Percentiles rank a stretch among this genome's conserved stretches.
Evolutionary conservation across 805 yeast species (phyloP).

Genomic region (Maudiozyma serrabonitensis): DNA sequence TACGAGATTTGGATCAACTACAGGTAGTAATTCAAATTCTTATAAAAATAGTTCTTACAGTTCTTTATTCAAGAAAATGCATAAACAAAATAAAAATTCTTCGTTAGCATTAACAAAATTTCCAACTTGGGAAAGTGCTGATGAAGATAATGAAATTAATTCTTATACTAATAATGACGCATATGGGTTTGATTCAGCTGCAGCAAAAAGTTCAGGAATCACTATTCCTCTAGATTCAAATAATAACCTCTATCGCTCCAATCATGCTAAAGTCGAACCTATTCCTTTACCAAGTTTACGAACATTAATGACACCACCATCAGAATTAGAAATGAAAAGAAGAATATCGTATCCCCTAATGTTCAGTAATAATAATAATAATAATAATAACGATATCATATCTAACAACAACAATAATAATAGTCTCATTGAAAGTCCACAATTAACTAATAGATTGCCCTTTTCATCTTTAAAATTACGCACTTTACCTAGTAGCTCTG

Average conservation of each 20-base stretch:
- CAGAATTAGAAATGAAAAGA: slow-evolving; percentile 10
- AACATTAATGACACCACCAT: slow-evolving; percentile 9
- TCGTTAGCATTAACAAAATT: slow-evolving; percentile 4
- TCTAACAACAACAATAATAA: not conserved
- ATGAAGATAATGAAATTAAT: slow-evolving; percentile 2
- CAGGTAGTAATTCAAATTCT: not conserved
- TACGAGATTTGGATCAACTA: not conserved
- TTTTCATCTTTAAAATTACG: not conserved
- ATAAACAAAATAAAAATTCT: not conserved
- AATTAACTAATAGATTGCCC: not conserved
- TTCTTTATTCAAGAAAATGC: slow-evolving; percentile 1
- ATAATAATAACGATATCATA: not conserved
- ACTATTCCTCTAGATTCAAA: not conserved
- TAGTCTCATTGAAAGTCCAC: not conserved
- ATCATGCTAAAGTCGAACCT: slow-evolving; percentile 31
- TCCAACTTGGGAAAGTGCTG: slow-evolving; percentile 8
- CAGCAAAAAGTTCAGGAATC: slow-evolving; percentile 7
- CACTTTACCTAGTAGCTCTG: not conserved
- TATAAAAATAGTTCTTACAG: not conserved
- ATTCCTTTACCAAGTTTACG: slow-evolving; percentile 28
- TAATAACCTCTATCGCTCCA: slow-evolving; percentile 12
- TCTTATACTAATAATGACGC: slow-evolving; percentile 1
- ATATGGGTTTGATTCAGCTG: slow-evolving; percentile 1
- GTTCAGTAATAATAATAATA: not conserved
- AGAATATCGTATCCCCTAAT: slow-evolving; percentile 5